phyloP scores from a whole-genome alignment of 495 filamentous ascomycete genomes.

The Penicillium fimorum region DNA sequence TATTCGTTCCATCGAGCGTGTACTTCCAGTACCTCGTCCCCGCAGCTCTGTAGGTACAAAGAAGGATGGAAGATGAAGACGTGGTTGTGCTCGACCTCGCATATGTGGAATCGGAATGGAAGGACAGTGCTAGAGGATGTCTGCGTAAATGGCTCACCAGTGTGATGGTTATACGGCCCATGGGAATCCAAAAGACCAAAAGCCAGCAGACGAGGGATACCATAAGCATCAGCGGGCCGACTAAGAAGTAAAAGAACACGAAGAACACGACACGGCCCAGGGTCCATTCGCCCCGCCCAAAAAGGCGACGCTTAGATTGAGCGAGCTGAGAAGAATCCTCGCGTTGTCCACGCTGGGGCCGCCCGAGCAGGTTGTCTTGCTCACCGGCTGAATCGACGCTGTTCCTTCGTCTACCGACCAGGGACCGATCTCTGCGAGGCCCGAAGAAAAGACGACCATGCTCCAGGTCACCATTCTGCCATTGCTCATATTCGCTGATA shows the following conservation, averaged over 20 bases:
- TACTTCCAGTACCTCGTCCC: slow-evolving; percentile 99
- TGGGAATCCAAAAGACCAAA: slow-evolving; percentile 95
- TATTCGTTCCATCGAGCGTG: slow-evolving; percentile 96
- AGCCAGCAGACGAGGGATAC: slow-evolving; percentile 92
- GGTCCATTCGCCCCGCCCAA: slow-evolving; percentile 95
- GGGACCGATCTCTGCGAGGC: slow-evolving; percentile 70
- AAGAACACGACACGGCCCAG: slow-evolving; percentile 94
- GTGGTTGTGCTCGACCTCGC: slow-evolving; percentile 61
- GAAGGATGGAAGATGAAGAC: slow-evolving; percentile 78
- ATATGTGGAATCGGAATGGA: slow-evolving; percentile 80
- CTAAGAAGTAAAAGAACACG: slow-evolving; percentile 89
- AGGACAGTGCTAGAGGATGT: slow-evolving; percentile 88
- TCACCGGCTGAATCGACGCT: slow-evolving; percentile 88
- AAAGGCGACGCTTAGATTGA: slow-evolving; percentile 81
- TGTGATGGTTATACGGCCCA: slow-evolving; percentile 92
- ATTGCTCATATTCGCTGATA: slow-evolving; percentile 98
- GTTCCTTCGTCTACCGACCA: slow-evolving; percentile 83
- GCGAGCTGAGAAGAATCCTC: slow-evolving; percentile 49
- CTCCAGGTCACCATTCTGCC: slow-evolving; percentile 96
- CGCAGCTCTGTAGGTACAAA: slow-evolving; percentile 96
- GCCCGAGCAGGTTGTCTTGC: slow-evolving; percentile 83
- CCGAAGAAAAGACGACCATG: slow-evolving; percentile 96
- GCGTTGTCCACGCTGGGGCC: slow-evolving; percentile 52
- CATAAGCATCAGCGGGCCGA: slow-evolving; percentile 83
- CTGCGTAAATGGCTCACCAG: slow-evolving; percentile 89